Evolutionary conservation across 805 yeast species (phyloP), one percentile per base, ranked within the genome.

Genomic region (Hyphopichia homilentoma): DNA sequence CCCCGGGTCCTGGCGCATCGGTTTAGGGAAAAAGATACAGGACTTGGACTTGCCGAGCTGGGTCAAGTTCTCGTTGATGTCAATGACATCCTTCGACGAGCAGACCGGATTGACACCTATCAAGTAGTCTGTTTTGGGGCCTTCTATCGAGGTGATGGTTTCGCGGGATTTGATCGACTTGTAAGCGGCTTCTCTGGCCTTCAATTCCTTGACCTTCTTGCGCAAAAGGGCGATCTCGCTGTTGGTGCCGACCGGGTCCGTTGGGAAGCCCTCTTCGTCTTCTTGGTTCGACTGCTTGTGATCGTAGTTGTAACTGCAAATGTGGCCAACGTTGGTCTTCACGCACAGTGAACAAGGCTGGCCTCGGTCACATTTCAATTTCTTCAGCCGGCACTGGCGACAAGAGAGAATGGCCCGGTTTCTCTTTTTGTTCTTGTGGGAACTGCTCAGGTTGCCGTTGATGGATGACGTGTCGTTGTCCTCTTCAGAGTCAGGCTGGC

Each of bases 391-490:
- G 30, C 52, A 47, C 27, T 38, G 37, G 8, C 25, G 21, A 30
- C 52, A 47, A 7, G 43, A 43, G 11, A 44, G 25, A 4, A 47
- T 37, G 23, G 36, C 40, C 28, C 52, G 41, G 22, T 42, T 44
- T 19, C 52, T 34, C 25, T 35, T 46, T 32, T 36, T 44, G 9
- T 25, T 5, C 26, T 20, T 27, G 8, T n/a, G n/a, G n/a, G n/a
- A n/a, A n/a, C n/a, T n/a, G n/a, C n/a, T n/a, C n/a, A n/a, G n/a
- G n/a, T n/a, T n/a, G n/a, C n/a, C n/a, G n/a, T n/a, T n/a, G n/a
- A n/a, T n/a, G n/a, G n/a, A n/a, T n/a, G n/a, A n/a, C n/a, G n/a
- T n/a, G n/a, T n/a, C n/a, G n/a, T n/a, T n/a, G n/a, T n/a, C n/a
- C n/a, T n/a, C n/a, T n/a, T n/a, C n/a, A n/a, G n/a, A n/a, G n/a